Percentiles rank a stretch among this genome's conserved stretches.
phyloP scores from a whole-genome alignment of 2,329 filamentous ascomycete genomes.

The Fusarium foetens region DNA sequence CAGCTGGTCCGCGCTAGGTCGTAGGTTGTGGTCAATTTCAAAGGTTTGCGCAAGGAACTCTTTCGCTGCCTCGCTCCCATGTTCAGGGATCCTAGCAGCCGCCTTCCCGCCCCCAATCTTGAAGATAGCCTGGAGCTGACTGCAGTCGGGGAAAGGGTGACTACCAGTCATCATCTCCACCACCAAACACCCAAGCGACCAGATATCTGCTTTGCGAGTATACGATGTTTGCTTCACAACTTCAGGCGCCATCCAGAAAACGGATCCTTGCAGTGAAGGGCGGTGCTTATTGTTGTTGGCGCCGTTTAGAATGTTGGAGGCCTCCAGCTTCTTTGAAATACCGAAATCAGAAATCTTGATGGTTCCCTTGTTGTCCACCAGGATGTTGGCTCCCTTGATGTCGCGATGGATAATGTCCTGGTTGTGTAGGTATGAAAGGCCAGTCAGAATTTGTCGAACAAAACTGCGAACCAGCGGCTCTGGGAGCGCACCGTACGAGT shows the following conservation, averaged over 20 bases:
- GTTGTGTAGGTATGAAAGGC: slow-evolving; percentile 91
- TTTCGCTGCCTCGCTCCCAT: slow-evolving; percentile 84
- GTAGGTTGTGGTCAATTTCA: slow-evolving; percentile 92
- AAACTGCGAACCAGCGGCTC: slow-evolving; percentile 96
- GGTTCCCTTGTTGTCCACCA: slow-evolving; percentile 98
- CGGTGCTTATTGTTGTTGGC: slow-evolving; percentile 74
- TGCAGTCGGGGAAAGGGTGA: slow-evolving; percentile 96
- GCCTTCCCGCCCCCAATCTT: slow-evolving; percentile 93
- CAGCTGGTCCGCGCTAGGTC: slow-evolving; percentile 91
- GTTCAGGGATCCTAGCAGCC: slow-evolving; percentile 86
- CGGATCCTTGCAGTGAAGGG: slow-evolving; percentile 90
- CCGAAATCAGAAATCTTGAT: slow-evolving; percentile 99
- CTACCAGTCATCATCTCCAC: slow-evolving; percentile 99
- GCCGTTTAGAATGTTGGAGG: slow-evolving; percentile 80
- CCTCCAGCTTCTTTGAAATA: slow-evolving; percentile 97
- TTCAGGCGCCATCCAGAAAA: slow-evolving; percentile 99
- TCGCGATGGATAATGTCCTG: slow-evolving; percentile 98
- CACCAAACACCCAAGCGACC: slow-evolving; percentile 95
- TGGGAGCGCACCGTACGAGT: slow-evolving; percentile 94
- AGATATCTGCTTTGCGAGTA: slow-evolving; percentile 98
- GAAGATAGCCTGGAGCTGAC: slow-evolving; percentile 97
- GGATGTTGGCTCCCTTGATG: slow-evolving; percentile 98
- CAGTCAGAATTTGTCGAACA: slow-evolving; percentile 92
- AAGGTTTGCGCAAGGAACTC: slow-evolving; percentile 90
- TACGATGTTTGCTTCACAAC: slow-evolving; percentile 98